These are phyloP conservation scores for Coelastrella sp. DNA, from an alignment of 139 green algal species.

Conservation along the genomic window DNA sequence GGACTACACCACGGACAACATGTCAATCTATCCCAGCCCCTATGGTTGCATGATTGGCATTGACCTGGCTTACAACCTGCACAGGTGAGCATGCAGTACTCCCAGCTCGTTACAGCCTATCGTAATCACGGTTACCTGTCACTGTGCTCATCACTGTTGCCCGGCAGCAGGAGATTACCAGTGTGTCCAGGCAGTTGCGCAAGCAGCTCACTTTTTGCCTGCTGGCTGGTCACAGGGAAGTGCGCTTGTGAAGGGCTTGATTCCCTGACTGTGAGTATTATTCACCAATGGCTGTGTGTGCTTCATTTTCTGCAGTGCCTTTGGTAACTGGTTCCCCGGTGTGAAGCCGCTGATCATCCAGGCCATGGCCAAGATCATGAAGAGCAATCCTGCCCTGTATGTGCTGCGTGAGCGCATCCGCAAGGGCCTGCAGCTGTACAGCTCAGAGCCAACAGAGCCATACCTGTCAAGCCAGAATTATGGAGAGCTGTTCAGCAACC, in stretches of 20 bases:
- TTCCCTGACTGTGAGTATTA: background rate
- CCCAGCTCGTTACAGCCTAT: too few species aligned
- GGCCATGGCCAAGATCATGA: slow-evolving; percentile 99
- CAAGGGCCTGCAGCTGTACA: slow-evolving; percentile 99
- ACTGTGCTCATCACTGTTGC: too few species aligned
- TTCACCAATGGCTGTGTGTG: background rate
- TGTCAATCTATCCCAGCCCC: slow-evolving; percentile 98
- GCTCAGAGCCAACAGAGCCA: slow-evolving; percentile 98
- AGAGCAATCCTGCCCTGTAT: slow-evolving; percentile 98
- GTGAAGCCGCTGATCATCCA: slow-evolving; percentile 95
- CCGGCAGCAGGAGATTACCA: too few species aligned
- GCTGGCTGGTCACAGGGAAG: background rate
- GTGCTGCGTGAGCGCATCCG: slow-evolving; percentile 98
- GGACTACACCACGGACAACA: slow-evolving; percentile 99
- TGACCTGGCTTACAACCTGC: slow-evolving; percentile 99
- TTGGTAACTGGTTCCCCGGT: slow-evolving; percentile 99
- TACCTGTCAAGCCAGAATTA: slow-evolving; percentile 98
- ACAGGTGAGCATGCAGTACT: slow-evolving; percentile 55
- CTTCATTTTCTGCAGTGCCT: slow-evolving; percentile 65
- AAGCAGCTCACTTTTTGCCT: background rate
- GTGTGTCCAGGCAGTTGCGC: too few species aligned
- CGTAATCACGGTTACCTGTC: too few species aligned
- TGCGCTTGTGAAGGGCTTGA: background rate
- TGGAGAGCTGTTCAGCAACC: slow-evolving; percentile 95
- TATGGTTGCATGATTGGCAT: slow-evolving; percentile 98